A percentile compares a stretch with the other conserved stretches of the same genome.
These are phyloP conservation scores for Wilhelminamyces savonicus DNA, from an alignment of 805 yeast species.

Conservation along the genomic window DNA sequence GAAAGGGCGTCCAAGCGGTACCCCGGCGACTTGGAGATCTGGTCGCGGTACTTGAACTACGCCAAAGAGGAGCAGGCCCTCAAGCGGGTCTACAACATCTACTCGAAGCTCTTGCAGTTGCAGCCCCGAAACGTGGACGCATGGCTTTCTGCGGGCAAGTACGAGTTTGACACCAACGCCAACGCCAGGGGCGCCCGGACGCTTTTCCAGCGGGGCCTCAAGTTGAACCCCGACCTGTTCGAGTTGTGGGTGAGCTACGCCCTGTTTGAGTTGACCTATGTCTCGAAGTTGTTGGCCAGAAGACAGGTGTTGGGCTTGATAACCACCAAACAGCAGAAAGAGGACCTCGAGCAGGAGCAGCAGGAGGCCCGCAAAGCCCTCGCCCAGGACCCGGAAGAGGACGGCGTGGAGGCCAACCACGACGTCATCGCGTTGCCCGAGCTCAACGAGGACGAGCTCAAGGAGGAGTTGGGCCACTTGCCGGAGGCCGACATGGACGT, in stretches of 20 bases:
- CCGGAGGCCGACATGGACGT: slow-evolving; percentile 86
- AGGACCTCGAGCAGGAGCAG: slow-evolving; percentile 33
- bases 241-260: slow-evolving; percentile 81
- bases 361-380: slow-evolving; percentile 32
- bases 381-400: slow-evolving; percentile 13
- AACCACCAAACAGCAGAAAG: slow-evolving; percentile 62
- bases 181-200: slow-evolving; percentile 85
- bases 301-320: slow-evolving; percentile 75
- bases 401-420: slow-evolving; percentile 13
- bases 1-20: slow-evolving; percentile 77
- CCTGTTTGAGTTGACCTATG: slow-evolving; percentile 80
- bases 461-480: slow-evolving; percentile 58
- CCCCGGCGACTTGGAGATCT: slow-evolving; percentile 69
- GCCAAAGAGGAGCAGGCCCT: slow-evolving; percentile 64
- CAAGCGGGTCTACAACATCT: slow-evolving; percentile 67
- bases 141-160: slow-evolving; percentile 93
- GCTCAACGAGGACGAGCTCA: slow-evolving; percentile 46
- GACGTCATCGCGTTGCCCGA: slow-evolving; percentile 42
- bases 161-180: slow-evolving; percentile 84
- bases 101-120: slow-evolving; percentile 69
- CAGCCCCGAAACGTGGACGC: slow-evolving; percentile 90
- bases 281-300: slow-evolving; percentile 77
- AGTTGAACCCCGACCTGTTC: slow-evolving; percentile 71
- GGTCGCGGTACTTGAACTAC: slow-evolving; percentile 71
- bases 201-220: slow-evolving; percentile 74